Evolutionary conservation across 169 alveolate genomes (phyloP).

Genomic region (Eimeria falciformis): DNA sequence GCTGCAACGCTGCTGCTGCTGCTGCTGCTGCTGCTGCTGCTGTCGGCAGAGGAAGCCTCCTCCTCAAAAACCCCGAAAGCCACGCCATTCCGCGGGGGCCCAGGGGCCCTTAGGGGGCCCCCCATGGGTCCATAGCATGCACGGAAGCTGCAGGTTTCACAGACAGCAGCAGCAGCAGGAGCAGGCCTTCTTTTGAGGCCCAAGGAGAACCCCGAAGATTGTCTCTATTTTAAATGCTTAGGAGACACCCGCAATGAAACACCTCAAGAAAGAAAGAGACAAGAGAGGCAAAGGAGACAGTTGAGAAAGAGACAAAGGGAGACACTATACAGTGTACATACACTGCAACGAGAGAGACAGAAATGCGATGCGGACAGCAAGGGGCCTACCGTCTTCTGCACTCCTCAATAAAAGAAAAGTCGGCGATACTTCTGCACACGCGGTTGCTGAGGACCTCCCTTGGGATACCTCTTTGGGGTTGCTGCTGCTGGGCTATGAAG

Average conservation of each 20-base stretch:
- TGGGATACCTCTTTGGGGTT: slow-evolving; percentile 39
- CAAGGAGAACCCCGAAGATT: too few species aligned
- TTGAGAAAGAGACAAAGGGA: not conserved
- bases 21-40: slow-evolving; percentile 49
- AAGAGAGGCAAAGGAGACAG: not conserved
- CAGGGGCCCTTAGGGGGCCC: slow-evolving; percentile 54
- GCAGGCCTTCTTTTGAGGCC: too few species aligned
- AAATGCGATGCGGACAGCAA: not conserved
- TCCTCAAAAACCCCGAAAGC: slow-evolving; percentile 24
- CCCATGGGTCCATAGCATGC: slow-evolving; percentile 68
- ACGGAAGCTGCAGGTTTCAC: slow-evolving; percentile 44
- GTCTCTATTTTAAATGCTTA: not conserved
- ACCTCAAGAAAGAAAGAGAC: not conserved
- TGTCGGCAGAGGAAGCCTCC: slow-evolving; percentile 18
- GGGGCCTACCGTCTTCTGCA: slow-evolving; percentile 60
- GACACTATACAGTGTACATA: not conserved
- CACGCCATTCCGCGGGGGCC: slow-evolving; percentile 59
- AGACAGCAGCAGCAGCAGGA: not conserved
- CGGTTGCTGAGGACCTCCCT: slow-evolving; percentile 22
- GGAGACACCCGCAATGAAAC: not conserved
- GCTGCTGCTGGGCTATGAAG: slow-evolving; percentile 51
- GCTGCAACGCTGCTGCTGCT: slow-evolving; percentile 58
- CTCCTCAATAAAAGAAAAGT: slow-evolving; percentile 49
- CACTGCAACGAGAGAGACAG: not conserved
- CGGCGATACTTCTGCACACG: slow-evolving; percentile 46